Base-by-base conservation (phyloP, 73 alveolate species). In the Paramecium sexaurelia region DNA sequence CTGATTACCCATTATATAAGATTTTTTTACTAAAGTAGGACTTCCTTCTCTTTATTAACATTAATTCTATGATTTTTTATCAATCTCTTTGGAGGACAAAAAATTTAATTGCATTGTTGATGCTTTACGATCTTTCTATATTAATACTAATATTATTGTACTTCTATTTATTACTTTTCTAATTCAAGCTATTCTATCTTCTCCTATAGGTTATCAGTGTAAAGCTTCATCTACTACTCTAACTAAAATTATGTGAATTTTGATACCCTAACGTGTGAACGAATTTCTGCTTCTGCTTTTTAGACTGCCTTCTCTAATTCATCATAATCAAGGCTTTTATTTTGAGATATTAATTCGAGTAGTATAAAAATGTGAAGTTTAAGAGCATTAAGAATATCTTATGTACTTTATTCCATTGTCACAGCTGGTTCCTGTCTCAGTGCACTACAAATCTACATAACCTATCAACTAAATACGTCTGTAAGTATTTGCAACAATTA, bases 231-330 rank as follows among this genome's bases (percentile, higher is more conserved):
- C 43, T 61, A 61, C 43, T 61, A 61, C 43, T 61, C 83, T 61
- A 61, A 61, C 83, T 61, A 61, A 8, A 24, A 61, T 61, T 29
- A 26, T 51, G 67, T 15, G 4, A 61, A 61, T 27, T 11, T 15
- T 5, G 20, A 11, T 61, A 61, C 83, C 43, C 83, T 61, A 61
- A 61, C 45, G n/a, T 61, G 83, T 11, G 43, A 61, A 29, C 83
- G 39, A 22, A 61, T 61, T 6, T 61, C 83, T 61, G 83, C 83
- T 32, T 61, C 83, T 8, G 83, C 83, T 11, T 61, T 61, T 61
- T 61, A 61, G 11, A 61, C 83, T 26, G 83, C 83, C 43, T 61
- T 61, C 83, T 61, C 83, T 13, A 61, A 61, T 61, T 61, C 47
- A 61, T 61, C 83, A 61, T 61, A 61, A 11, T 61, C 83, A 27